Evolutionary conservation across 352 stramenopile species (phyloP).

Genomic region (Phytopythium montanum): DNA sequence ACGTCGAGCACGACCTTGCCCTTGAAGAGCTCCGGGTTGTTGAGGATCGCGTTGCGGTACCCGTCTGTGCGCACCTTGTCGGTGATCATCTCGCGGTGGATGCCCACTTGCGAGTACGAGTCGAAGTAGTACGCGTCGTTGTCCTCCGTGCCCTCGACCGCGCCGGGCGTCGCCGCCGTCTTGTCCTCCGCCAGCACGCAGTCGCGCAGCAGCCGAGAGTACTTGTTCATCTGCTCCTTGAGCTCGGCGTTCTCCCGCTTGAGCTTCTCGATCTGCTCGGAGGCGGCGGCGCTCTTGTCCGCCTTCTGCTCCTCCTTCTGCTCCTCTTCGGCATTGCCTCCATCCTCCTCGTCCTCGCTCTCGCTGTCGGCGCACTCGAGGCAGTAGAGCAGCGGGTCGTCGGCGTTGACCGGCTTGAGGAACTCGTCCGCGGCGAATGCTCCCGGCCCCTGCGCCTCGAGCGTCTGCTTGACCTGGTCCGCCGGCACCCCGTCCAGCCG

Average conservation of each 20-base stretch:
- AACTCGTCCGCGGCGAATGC: slow-evolving; percentile 69
- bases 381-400: slow-evolving; percentile 83
- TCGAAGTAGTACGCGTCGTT: slow-evolving; percentile 97
- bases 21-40: slow-evolving; percentile 96
- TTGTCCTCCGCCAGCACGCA: slow-evolving; percentile 68
- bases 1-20: slow-evolving; percentile 98
- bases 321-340: slow-evolving; percentile 34
- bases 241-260: slow-evolving; percentile 67
- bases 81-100: slow-evolving; percentile 96
- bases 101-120: slow-evolving; percentile 98
- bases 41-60: slow-evolving; percentile 97
- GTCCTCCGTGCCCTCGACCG: slow-evolving; percentile 38
- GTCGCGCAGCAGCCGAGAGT: slow-evolving; percentile 63
- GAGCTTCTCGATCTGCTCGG: slow-evolving; percentile 34
- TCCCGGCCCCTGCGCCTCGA: slow-evolving; percentile 35
- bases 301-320: no score
- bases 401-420: slow-evolving; percentile 67
- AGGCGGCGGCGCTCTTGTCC: slow-evolving; percentile 19
- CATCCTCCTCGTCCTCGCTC: slow-evolving; percentile 42
- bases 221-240: slow-evolving; percentile 70
- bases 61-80: slow-evolving; percentile 92
- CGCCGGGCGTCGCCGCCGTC: slow-evolving; percentile 15
- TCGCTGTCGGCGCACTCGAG: slow-evolving; percentile 65
- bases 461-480: slow-evolving; percentile 40
- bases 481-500: slow-evolving; percentile 30